Evolutionary conservation across 2,329 filamentous ascomycete genomes (phyloP).

Genomic region (Nannizzia gypsea): DNA sequence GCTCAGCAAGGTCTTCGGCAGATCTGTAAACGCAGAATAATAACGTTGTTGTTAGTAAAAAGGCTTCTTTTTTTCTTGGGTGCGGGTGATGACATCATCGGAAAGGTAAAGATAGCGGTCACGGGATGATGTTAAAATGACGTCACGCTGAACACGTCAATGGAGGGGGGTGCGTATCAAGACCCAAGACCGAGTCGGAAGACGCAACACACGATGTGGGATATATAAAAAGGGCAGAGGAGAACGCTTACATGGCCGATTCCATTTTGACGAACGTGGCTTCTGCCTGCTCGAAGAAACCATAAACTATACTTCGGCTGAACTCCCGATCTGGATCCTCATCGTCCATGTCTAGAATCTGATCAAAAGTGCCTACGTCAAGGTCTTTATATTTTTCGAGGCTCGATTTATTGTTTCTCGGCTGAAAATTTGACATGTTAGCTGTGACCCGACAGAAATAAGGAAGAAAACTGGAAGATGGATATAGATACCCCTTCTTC

Average conservation of each 20-base stretch:
- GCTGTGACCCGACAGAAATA: neutral
- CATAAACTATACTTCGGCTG: constrained; percentile 74
- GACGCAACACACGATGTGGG: constrained; percentile 1
- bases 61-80: neutral
- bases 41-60: neutral
- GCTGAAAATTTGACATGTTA: constrained; percentile 16
- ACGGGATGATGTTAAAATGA: neutral
- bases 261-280: constrained; percentile 82
- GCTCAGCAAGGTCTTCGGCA: constrained; percentile 54
- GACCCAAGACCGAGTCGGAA: neutral
- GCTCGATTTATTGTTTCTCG: constrained; percentile 42
- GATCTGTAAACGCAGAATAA: constrained; percentile 38
- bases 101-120: neutral
- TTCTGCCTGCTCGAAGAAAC: constrained; percentile 86
- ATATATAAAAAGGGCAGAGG: constrained; percentile 1
- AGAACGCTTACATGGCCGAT: constrained; percentile 56
- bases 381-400: constrained; percentile 55
- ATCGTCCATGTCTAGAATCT: constrained; percentile 98
- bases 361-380: constrained; percentile 70
- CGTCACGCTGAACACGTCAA: neutral
- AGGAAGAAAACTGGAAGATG: neutral
- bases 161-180: neutral
- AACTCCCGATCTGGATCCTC: constrained; percentile 67
- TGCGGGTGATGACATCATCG: neutral
- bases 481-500: constrained; percentile 7